Conservation (phyloP, 805 yeast genomes). For the Metschnikowia cubensis region DNA sequence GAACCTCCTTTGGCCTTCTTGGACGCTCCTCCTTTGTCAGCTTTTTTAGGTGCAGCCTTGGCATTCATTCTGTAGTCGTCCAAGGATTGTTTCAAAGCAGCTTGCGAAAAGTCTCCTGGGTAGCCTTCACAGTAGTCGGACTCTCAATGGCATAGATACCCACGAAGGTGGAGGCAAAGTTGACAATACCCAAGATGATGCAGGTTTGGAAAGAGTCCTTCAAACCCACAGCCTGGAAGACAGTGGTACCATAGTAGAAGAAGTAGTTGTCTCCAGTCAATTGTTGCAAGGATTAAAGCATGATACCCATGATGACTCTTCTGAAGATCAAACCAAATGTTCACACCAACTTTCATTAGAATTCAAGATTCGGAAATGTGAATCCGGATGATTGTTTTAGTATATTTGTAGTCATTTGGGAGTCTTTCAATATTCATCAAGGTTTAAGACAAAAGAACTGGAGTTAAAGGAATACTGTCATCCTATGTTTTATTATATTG, state of each 20-base stretch:
- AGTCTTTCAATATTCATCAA: too few species aligned
- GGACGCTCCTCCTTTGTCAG: neutral
- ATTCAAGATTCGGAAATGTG: too few species aligned
- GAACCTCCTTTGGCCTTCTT: neutral
- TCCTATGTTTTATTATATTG: too few species aligned
- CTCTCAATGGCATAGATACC: constrained; percentile 48
- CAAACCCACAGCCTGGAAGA: constrained; percentile 50
- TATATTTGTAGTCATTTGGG: too few species aligned
- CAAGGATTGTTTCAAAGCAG: neutral
- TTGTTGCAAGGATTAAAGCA: constrained; percentile 49
- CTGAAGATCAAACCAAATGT: too few species aligned
- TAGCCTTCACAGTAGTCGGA: neutral
- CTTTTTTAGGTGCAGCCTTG: neutral
- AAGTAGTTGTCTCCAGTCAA: constrained; percentile 59
- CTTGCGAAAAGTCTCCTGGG: neutral
- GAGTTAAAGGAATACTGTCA: too few species aligned
- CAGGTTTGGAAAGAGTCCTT: constrained; percentile 52
- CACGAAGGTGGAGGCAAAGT: constrained; percentile 50
- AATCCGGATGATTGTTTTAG: too few species aligned
- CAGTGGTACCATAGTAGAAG: constrained; percentile 56
- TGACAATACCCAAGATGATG: constrained; percentile 49
- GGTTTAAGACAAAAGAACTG: too few species aligned
- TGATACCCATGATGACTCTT: constrained; percentile 54
- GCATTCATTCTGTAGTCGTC: neutral
- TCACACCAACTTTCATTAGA: too few species aligned